Percentiles rank a stretch among this genome's conserved stretches.
Conservation (phyloP, 805 yeast species). For the Ogataea polymorpha region DNA sequence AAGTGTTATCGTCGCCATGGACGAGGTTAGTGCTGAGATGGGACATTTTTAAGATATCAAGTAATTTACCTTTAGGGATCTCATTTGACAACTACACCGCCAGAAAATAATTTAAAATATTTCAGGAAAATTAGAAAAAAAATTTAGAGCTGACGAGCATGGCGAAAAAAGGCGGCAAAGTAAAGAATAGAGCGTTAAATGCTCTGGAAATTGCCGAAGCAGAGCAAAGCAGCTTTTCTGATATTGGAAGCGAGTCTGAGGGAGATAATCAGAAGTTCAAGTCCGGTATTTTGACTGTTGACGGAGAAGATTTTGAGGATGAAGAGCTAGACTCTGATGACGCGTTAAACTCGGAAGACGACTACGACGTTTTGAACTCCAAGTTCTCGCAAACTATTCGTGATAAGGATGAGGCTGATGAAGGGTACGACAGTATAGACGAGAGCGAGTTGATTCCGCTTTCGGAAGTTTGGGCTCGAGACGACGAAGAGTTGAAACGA, state of each 20-base stretch:
- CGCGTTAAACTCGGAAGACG: slow-evolving; percentile 81
- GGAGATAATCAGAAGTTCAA: slow-evolving; percentile 12
- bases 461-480: slow-evolving; percentile 88
- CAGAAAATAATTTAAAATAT: slow-evolving; percentile 4
- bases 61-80: not conserved
- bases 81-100: slow-evolving; percentile 3
- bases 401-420: slow-evolving; percentile 56
- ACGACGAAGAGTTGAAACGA: slow-evolving; percentile 47
- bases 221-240: slow-evolving; percentile 14
- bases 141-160: slow-evolving; percentile 4
- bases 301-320: slow-evolving; percentile 35
- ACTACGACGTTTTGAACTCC: slow-evolving; percentile 56
- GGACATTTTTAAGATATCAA: slow-evolving; percentile 29
- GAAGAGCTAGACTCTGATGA: slow-evolving; percentile 65
- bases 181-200: slow-evolving; percentile 22
- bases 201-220: slow-evolving; percentile 31
- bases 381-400: slow-evolving; percentile 68
- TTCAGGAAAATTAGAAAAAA: not conserved
- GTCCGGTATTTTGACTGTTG: slow-evolving; percentile 10
- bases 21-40: slow-evolving; percentile 55
- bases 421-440: slow-evolving; percentile 70
- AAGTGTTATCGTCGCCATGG: slow-evolving; percentile 65
- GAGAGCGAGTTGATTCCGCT: slow-evolving; percentile 71
- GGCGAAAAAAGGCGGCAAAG: slow-evolving; percentile 12
- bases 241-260: slow-evolving; percentile 12